A percentile compares a stretch with the other conserved stretches of the same genome.
phyloP scores from a whole-genome alignment of 345 rosid genomes.

The Gossypium bickii region DNA sequence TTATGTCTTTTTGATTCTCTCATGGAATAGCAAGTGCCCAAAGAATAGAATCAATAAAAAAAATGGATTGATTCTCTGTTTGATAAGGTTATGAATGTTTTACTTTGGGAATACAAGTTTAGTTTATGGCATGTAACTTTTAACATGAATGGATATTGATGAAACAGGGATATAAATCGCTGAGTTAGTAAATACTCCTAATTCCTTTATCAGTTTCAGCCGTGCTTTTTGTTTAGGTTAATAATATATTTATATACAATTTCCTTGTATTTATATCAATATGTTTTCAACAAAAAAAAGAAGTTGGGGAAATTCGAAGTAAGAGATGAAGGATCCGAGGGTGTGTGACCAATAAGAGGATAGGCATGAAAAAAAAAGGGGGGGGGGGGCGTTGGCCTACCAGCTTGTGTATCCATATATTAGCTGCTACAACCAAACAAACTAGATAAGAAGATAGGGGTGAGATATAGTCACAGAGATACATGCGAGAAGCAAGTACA shows the following conservation, averaged over 20 bases:
- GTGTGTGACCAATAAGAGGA: background rate
- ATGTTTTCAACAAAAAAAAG: background rate
- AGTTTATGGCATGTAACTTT: constrained; percentile 6
- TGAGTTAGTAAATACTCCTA: no score
- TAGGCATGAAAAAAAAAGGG: background rate
- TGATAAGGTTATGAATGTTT: background rate
- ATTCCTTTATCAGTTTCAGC: background rate
- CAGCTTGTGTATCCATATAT: background rate
- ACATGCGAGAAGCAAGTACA: constrained; percentile 11
- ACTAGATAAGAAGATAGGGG: constrained; percentile 35
- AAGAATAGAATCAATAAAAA: constrained; percentile 16
- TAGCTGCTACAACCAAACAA: constrained; percentile 8
- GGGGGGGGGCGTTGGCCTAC: constrained; percentile 15
- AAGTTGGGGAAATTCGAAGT: background rate
- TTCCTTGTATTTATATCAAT: no score
- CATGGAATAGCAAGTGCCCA: constrained; percentile 5
- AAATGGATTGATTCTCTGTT: constrained; percentile 18
- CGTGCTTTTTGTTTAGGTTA: background rate
- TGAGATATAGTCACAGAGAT: background rate
- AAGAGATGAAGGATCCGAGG: background rate
- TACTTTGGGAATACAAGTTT: background rate
- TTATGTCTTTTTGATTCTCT: background rate
- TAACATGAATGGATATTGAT: background rate
- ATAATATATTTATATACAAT: background rate
- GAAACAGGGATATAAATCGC: background rate